Evolutionary conservation across 2,329 filamentous ascomycete genomes (phyloP).

Genomic region (Venturia asperata): DNA sequence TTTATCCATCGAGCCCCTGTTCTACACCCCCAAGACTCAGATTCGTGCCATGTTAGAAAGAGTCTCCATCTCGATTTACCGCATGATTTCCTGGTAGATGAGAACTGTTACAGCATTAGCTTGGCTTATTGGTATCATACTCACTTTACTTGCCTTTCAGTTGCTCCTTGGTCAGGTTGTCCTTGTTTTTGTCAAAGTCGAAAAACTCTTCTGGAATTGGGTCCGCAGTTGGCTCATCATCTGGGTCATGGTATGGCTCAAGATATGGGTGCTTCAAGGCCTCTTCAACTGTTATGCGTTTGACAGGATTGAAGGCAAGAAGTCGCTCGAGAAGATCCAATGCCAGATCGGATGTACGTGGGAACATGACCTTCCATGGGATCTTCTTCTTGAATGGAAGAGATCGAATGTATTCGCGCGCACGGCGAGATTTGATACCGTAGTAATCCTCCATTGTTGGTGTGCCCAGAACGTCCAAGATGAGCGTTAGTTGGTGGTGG

Average conservation of each 20-base stretch:
- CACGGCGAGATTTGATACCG: conserved; percentile 96
- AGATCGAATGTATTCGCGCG: conserved; percentile 95
- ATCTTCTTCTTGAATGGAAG: conserved; percentile 99
- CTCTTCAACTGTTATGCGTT: conserved; percentile 97
- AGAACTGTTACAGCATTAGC: conserved; percentile 46
- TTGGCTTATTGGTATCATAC: background rate
- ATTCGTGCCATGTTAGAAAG: background rate
- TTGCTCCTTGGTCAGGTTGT: conserved; percentile 96
- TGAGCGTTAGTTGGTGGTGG: conserved; percentile 95
- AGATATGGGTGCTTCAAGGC: conserved; percentile 96
- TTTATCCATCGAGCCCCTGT: background rate
- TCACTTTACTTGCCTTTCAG: conserved; percentile 62
- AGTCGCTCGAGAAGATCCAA: conserved; percentile 92
- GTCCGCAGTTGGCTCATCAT: conserved; percentile 93
- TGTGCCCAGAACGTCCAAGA: conserved; percentile 92
- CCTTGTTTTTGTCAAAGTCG: conserved; percentile 99
- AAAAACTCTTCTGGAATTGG: conserved; percentile 99
- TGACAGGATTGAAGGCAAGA: conserved; percentile 94
- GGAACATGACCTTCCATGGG: conserved; percentile 92
- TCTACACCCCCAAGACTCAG: background rate
- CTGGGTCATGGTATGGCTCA: conserved; percentile 96
- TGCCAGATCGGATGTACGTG: conserved; percentile 96
- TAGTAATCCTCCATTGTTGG: conserved; percentile 99
- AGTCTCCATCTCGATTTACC: conserved; percentile 25
- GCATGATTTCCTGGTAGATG: conserved; percentile 96